Evolutionary conservation across 805 yeast species (phyloP).

Genomic region (Starmerella scarabaei): DNA sequence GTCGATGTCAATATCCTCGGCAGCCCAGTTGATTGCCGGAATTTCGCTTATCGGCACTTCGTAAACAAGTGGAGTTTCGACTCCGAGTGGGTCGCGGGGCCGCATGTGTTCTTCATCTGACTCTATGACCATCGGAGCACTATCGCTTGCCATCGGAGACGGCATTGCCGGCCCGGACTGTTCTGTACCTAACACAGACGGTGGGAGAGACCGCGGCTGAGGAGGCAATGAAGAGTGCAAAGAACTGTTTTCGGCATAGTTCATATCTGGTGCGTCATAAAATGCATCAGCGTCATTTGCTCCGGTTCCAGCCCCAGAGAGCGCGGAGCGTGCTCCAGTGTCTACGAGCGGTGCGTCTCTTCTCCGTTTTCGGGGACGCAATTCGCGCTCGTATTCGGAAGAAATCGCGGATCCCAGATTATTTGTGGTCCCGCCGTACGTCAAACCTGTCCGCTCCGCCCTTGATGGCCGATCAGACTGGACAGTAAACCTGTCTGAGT

Average conservation of each 20-base stretch:
- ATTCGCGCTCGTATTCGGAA: neutral
- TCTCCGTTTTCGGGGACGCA: neutral
- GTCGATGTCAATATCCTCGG: slow-evolving; percentile 5
- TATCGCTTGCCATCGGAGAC: neutral
- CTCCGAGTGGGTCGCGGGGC: slow-evolving; percentile 14
- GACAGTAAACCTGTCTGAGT: neutral
- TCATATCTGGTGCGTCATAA: too few species aligned
- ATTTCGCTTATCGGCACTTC: slow-evolving; percentile 10
- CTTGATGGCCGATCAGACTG: neutral
- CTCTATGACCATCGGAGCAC: neutral
- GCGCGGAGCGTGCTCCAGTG: too few species aligned
- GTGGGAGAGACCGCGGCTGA: too few species aligned
- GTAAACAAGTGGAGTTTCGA: slow-evolving; percentile 7
- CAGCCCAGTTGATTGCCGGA: slow-evolving; percentile 12
- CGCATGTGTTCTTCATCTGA: slow-evolving; percentile 1
- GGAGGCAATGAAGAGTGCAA: too few species aligned
- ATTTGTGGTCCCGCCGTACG: neutral
- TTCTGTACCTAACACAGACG: too few species aligned
- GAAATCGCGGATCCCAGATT: neutral
- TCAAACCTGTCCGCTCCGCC: neutral
- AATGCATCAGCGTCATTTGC: too few species aligned
- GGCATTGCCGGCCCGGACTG: neutral
- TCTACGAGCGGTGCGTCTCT: too few species aligned
- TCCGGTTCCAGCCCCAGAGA: too few species aligned
- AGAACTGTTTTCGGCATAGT: too few species aligned